phyloP scores from a whole-genome alignment of 306 rosid genomes.

The Acacia acuminata region DNA sequence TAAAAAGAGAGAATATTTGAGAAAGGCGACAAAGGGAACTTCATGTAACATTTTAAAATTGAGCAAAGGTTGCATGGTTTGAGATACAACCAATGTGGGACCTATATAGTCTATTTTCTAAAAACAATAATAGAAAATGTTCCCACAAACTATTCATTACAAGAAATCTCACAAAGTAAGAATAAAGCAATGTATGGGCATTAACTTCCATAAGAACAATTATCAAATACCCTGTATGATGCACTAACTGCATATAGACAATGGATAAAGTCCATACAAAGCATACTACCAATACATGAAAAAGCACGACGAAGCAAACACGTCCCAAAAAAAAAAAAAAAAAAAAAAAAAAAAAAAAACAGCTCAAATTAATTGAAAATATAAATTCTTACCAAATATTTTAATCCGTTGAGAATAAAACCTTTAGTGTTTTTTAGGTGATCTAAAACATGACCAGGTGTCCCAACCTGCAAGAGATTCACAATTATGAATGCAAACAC shows the following conservation, averaged over 20 bases:
- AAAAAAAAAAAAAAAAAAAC: background rate
- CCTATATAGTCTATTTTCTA: background rate
- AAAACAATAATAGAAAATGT: background rate
- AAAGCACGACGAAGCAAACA: background rate
- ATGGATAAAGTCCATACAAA: background rate
- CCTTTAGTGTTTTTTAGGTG: constrained; percentile 83
- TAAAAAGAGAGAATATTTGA: background rate
- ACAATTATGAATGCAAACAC: constrained; percentile 22
- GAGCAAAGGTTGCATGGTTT: background rate
- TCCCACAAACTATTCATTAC: background rate
- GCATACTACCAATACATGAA: background rate
- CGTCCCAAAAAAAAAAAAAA: background rate
- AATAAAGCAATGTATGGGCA: background rate
- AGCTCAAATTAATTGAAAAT: background rate
- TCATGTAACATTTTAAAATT: background rate
- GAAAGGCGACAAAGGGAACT: background rate
- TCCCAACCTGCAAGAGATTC: constrained; percentile 66
- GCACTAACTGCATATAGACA: background rate
- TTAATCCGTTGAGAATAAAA: constrained; percentile 63
- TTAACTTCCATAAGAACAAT: background rate
- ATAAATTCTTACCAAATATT: constrained; percentile 64
- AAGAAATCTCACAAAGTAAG: background rate
- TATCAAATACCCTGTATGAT: background rate
- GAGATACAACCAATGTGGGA: background rate
- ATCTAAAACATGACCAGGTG: constrained; percentile 93